A percentile compares a stretch with the other conserved stretches of the same genome.
Evolutionary conservation across 1,139 yeast genomes (phyloP).

Genomic region (Geotrichum macrosporum): DNA sequence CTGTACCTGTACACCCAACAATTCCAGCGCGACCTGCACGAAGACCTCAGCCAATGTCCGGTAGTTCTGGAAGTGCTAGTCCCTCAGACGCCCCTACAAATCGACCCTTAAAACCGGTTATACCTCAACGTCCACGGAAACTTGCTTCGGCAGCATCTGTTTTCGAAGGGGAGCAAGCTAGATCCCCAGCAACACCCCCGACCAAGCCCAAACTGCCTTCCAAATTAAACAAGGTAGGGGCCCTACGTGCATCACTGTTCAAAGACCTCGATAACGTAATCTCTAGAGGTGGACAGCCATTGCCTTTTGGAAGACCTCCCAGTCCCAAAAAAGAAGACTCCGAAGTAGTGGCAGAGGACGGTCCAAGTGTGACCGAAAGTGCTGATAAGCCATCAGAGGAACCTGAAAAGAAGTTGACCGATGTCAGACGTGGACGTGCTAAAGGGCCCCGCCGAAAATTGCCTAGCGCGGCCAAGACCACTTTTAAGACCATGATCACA

Average conservation of each 20-base stretch:
- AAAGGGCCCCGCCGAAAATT: constrained; percentile 79
- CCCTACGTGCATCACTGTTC: constrained; percentile 35
- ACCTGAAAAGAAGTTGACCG: constrained; percentile 25
- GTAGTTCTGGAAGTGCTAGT: neutral
- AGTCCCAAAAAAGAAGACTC: constrained; percentile 18
- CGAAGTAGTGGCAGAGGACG: constrained; percentile 17
- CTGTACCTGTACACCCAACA: constrained; percentile 2
- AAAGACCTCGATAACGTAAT: constrained; percentile 36
- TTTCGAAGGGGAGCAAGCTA: constrained; percentile 10
- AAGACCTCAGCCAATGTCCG: neutral
- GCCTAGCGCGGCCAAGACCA: constrained; percentile 48
- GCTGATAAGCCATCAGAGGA: constrained; percentile 22
- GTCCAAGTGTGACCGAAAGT: constrained; percentile 1
- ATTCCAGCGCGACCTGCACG: constrained; percentile 13
- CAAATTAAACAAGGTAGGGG: constrained; percentile 30
- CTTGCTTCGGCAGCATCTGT: constrained; percentile 7
- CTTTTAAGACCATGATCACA: constrained; percentile 26
- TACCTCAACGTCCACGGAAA: constrained; percentile 17
- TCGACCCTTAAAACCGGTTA: constrained; percentile 11
- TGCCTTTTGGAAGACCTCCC: constrained; percentile 27
- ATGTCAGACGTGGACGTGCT: constrained; percentile 51
- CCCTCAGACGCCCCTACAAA: constrained; percentile 1
- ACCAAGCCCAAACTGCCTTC: constrained; percentile 21
- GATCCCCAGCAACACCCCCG: constrained; percentile 13
- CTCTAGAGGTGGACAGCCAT: constrained; percentile 36